Evolutionary conservation across 495 filamentous ascomycete species (phyloP).

Genomic region (Tuber aestivum): DNA sequence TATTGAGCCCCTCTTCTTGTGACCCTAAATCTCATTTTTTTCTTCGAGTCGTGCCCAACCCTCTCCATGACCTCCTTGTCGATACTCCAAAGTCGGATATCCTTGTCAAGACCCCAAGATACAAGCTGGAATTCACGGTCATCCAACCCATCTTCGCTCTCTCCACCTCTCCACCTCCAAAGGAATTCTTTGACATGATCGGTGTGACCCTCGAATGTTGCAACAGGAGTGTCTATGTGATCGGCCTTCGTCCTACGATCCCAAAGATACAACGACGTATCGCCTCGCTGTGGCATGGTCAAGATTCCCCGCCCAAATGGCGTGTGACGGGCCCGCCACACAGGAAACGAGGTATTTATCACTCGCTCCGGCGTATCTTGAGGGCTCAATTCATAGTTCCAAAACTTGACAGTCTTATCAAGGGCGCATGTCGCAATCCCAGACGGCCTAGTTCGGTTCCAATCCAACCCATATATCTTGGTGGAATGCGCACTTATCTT

Average conservation of each 20-base stretch:
- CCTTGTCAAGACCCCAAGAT: constrained; percentile 82
- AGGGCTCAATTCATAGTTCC: constrained; percentile 62
- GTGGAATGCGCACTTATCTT: constrained; percentile 87
- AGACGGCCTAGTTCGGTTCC: constrained; percentile 69
- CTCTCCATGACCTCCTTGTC: constrained; percentile 57
- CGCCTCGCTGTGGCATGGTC: constrained; percentile 86
- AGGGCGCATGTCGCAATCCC: constrained; percentile 80
- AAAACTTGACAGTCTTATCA: constrained; percentile 89
- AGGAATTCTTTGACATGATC: constrained; percentile 89
- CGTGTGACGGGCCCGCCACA: constrained; percentile 90
- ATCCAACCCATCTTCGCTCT: constrained; percentile 62
- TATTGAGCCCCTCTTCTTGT: constrained; percentile 82
- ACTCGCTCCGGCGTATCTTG: constrained; percentile 63
- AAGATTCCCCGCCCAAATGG: constrained; percentile 82
- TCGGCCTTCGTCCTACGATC: constrained; percentile 55
- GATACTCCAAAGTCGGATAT: constrained; percentile 72
- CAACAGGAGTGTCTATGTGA: constrained; percentile 54
- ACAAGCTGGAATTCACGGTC: constrained; percentile 88
- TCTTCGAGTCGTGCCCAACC: constrained; percentile 67
- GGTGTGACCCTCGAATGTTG: constrained; percentile 73
- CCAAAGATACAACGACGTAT: constrained; percentile 79
- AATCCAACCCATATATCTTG: constrained; percentile 94
- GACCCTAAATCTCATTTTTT: constrained; percentile 58
- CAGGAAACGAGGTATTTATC: constrained; percentile 75
- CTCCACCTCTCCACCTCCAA: constrained; percentile 77